Evolutionary conservation across 2,329 filamentous ascomycete species (phyloP), one percentile per base, ranked within the genome.

Genomic region (Talaromyces rugulosus): DNA sequence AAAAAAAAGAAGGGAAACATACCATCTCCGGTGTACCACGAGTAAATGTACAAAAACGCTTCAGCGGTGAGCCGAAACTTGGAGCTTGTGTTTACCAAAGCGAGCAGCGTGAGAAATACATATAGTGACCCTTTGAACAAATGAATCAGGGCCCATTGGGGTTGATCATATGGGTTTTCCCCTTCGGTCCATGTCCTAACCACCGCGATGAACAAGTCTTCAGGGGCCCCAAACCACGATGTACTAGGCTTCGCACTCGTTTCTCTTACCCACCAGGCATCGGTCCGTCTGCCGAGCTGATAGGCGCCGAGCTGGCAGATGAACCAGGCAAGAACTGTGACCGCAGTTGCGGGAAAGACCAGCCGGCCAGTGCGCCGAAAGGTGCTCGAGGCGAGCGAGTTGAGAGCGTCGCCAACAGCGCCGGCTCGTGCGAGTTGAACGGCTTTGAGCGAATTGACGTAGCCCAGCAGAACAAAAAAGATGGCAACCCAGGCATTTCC

Each of bases 401-500:
- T 75, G 65, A 85, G 82, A 12, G 84, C 84, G 1, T 77, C 78
- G 50, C 84, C 80, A 61, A 80, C 79, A 66, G 84, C 80, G 58
- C 83, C 85, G 34, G 82, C 75, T 59, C 83, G 80, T 68, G 78
- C 82, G 58, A 84, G 80, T 59, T 81, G 79, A 63, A 88, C 80
- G 16, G 85, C 83, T 68, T 87, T 87, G 58, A 87, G 78, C 3
- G 84, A 82, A 73, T 86, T 87, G 58, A 87, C 85, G 67, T 87
- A 88, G 61, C 85, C 85, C 27, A 86, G 85, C 44, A 88, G 84
- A 54, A 89, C 79, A 68, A 87, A 83, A 73, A 89, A 89, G 65
- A 89, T 85, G 14, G 85, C 83, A 2, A 89, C 87, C 72, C 87
- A 87, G 53, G 86, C 84, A 16, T 87, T 82, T 27, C 87, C 85